Evolutionary conservation across 805 yeast species (phyloP), one percentile per base, ranked within the genome.

Genomic region (Yamadazyma olivae): DNA sequence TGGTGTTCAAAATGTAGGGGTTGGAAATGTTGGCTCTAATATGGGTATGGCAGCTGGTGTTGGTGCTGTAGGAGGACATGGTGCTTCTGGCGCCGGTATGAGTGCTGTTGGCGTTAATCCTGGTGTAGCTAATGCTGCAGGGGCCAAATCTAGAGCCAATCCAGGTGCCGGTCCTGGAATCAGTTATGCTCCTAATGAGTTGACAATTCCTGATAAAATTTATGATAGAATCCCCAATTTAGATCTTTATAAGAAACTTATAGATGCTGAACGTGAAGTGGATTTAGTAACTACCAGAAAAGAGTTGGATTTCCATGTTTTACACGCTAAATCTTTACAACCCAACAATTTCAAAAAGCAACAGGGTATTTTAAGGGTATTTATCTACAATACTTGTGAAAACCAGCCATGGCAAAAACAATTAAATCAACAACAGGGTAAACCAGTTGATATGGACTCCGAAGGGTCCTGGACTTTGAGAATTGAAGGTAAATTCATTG

Each of bases 241-340:
- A n/a, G 77, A 73, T 14, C 65, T 79, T 39, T 86, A 85, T 59
- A 76, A 83, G 50, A 72, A 79, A 36, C 67, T 91, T 30, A 74
- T 75, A 45, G 88, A 83, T 6, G 87, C 90, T n/a, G 99, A 93
- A 57, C 75, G 79, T 42, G 74, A 79, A 44, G 61, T 91, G 30
- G 98, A 93, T 57, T 75, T 91, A 38, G 72, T 85, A 45, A 78
- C 87, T 25, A 79, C 90, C 30, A 77, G 95, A 41, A 91, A 91
- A 57, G 75, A 87, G 43, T 74, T 86, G 36, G 98, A 91, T 51
- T 70, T 89, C 39, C 95, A 87, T 56, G 95, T 90, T 44, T 60
- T 61, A 27, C 71, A 64, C 45, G 59, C 63, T 49, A 68, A 58
- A 44, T 59, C 57, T 31, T 50, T 58, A 54, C 70, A 57, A 48